A percentile compares a stretch with the other conserved stretches of the same genome.
Conservation (phyloP, 495 filamentous ascomycete species). For the Podospora sp. region DNA sequence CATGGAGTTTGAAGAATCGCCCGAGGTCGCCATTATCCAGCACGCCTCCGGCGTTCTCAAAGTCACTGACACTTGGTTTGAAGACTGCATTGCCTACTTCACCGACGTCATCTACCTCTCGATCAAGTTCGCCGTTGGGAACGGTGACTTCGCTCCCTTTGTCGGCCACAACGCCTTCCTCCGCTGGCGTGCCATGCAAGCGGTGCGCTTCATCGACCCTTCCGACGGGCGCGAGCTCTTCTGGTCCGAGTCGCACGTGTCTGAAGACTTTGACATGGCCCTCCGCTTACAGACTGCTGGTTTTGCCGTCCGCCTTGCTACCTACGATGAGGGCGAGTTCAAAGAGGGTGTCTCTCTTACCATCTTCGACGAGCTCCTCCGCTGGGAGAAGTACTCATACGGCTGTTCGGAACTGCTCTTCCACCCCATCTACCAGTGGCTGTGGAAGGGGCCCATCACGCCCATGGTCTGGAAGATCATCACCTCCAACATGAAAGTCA, state of each 20-base stretch:
- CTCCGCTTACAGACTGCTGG: constrained; percentile 68
- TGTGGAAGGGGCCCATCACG: constrained; percentile 66
- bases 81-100: constrained; percentile 76
- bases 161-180: constrained; percentile 75
- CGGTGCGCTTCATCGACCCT: constrained; percentile 60
- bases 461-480: constrained; percentile 67
- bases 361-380: constrained; percentile 75
- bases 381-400: constrained; percentile 79
- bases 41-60: constrained; percentile 56
- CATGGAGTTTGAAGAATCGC: constrained; percentile 72
- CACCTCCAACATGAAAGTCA: constrained; percentile 65
- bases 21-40: constrained; percentile 61
- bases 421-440: constrained; percentile 64
- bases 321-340: constrained; percentile 69
- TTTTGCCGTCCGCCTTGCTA: constrained; percentile 67
- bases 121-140: constrained; percentile 70
- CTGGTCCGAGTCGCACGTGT: constrained; percentile 77
- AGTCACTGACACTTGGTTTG: constrained; percentile 70
- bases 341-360: constrained; percentile 80
- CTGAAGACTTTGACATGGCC: constrained; percentile 80
- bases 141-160: constrained; percentile 75
- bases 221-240: constrained; percentile 68
- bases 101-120: constrained; percentile 75
- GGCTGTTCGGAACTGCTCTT: constrained; percentile 77
- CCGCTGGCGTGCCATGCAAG: constrained; percentile 71